Percentiles rank a stretch among this genome's conserved stretches.
Evolutionary conservation across 129 eudicot genomes (phyloP).

Genomic region (Sambucus nigra): DNA sequence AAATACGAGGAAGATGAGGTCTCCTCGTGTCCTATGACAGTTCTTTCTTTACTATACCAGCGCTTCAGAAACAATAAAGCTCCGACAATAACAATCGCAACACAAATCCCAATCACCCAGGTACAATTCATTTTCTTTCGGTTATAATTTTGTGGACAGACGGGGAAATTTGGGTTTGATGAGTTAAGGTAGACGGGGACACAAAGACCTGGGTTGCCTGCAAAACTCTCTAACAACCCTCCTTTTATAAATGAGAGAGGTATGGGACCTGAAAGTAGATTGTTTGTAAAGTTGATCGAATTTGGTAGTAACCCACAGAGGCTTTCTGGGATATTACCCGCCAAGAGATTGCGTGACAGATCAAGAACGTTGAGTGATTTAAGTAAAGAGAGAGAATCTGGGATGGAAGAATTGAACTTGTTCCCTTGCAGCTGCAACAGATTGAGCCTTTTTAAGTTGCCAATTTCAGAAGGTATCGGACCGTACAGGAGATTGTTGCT

Average conservation of each 20-base stretch:
- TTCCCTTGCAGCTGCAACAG: conserved; percentile 51
- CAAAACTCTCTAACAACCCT: conserved; percentile 62
- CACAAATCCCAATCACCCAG: conserved; percentile 47
- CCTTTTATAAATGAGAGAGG: conserved; percentile 54
- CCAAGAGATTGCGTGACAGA: conserved; percentile 51
- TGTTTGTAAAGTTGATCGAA: conserved; percentile 70
- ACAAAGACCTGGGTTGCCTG: conserved; percentile 65
- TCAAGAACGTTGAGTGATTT: conserved; percentile 61
- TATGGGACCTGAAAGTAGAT: conserved; percentile 71
- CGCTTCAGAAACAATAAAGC: conserved; percentile 40
- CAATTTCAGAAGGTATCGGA: conserved; percentile 69
- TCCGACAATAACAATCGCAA: conserved; percentile 41
- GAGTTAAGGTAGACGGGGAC: conserved; percentile 29
- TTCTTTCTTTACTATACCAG: conserved; percentile 42
- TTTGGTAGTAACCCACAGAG: conserved; percentile 61
- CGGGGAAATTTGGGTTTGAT: conserved; percentile 33
- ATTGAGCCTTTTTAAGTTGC: conserved; percentile 47
- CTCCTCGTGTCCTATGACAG: conserved; percentile 39
- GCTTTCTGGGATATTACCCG: conserved; percentile 66
- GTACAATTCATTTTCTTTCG: conserved; percentile 40
- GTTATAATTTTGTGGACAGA: conserved; percentile 31
- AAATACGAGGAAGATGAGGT: conserved; percentile 46
- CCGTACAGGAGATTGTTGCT: conserved; percentile 72
- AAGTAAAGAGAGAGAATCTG: conserved; percentile 49
- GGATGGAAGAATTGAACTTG: conserved; percentile 51